Percentiles rank a stretch among this genome's conserved stretches.
Evolutionary conservation across 2,329 filamentous ascomycete genomes (phyloP).

Genomic region (Hortaea werneckii): DNA sequence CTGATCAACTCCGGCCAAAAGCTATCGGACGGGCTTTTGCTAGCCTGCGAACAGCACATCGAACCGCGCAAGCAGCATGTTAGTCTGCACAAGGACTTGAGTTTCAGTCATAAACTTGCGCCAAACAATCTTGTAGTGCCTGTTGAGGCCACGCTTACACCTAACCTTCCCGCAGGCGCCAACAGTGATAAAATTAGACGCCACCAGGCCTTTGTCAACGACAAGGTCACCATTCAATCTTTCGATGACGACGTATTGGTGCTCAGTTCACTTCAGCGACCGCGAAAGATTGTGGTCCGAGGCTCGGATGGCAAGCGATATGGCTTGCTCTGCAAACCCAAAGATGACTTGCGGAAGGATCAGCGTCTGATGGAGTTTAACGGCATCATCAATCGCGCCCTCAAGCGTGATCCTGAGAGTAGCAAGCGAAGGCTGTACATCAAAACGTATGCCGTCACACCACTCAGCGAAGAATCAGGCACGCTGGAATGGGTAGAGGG

Average conservation of each 20-base stretch:
- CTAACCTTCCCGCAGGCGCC: conserved; percentile 62
- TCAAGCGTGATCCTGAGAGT: conserved; percentile 85
- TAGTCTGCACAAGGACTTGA: conserved; percentile 66
- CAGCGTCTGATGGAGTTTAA: conserved; percentile 99
- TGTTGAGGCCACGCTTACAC: conserved; percentile 72
- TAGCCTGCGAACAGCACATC: conserved; percentile 71
- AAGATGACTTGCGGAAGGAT: conserved; percentile 94
- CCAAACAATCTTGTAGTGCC: conserved; percentile 83
- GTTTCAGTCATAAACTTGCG: conserved; percentile 73
- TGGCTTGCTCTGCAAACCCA: conserved; percentile 89
- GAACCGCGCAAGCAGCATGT: conserved; percentile 59
- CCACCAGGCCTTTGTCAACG: conserved; percentile 78
- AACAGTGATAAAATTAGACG: conserved; percentile 57
- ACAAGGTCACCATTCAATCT: conserved; percentile 69
- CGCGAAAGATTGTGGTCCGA: conserved; percentile 75
- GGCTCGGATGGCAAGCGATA: conserved; percentile 85
- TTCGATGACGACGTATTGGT: conserved; percentile 87
- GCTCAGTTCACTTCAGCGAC: conserved; percentile 82
- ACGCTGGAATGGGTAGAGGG: conserved; percentile 98
- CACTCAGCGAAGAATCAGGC: conserved; percentile 92
- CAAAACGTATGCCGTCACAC: conserved; percentile 92
- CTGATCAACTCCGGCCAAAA: conserved; percentile 72
- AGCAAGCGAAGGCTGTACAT: conserved; percentile 88
- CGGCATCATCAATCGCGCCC: conserved; percentile 86
- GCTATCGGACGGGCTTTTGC: conserved; percentile 69